Evolutionary conservation across 202 grass and related monocot genomes (phyloP).

Genomic region (Hordeum pubiflorum): DNA sequence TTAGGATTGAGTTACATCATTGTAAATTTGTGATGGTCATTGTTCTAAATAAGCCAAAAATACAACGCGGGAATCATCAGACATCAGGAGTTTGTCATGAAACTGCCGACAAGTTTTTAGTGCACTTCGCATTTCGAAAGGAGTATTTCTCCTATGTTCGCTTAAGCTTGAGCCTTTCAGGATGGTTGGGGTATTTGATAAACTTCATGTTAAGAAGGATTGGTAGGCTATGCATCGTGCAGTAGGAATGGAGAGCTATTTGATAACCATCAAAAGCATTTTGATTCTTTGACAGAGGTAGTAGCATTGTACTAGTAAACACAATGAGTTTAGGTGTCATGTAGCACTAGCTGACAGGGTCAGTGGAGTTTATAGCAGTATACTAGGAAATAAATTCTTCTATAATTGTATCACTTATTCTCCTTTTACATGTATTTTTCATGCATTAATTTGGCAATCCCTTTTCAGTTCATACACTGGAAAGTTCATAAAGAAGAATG

Average conservation of each 20-base stretch:
- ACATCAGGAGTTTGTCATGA: neutral
- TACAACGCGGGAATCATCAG: neutral
- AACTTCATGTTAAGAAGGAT: neutral
- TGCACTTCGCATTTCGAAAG: neutral
- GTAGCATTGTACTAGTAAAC: neutral
- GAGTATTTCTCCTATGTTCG: neutral
- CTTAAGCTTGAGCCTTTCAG: neutral
- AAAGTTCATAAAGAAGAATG: slow-evolving; percentile 79
- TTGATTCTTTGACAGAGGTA: neutral
- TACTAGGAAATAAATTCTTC: neutral
- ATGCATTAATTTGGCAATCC: neutral
- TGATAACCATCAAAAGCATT: neutral
- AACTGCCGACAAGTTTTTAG: neutral
- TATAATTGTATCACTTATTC: neutral
- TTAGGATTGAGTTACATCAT: too few species aligned
- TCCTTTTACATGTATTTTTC: neutral
- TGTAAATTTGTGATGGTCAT: neutral
- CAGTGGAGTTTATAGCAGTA: neutral
- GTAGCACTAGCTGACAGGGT: neutral
- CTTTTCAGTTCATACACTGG: slow-evolving; percentile 71
- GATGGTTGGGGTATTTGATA: neutral
- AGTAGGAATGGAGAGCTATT: neutral
- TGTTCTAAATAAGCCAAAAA: neutral
- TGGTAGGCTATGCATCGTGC: neutral
- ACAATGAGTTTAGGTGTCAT: neutral